phyloP scores from a whole-genome alignment of 2,329 filamentous ascomycete genomes.

The Epichloe baconii region DNA sequence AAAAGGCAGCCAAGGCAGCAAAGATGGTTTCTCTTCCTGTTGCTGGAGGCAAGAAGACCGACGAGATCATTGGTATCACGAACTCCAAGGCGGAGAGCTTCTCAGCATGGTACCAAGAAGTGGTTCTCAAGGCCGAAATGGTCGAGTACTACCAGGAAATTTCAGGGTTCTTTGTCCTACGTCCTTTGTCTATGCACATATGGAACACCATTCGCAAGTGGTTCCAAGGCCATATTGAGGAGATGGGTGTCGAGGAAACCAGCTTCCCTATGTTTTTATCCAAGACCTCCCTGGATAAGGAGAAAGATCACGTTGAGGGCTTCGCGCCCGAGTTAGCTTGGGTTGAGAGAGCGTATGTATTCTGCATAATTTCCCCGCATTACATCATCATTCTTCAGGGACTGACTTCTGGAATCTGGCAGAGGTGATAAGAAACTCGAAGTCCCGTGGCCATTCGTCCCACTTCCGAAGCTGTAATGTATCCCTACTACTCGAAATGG shows the following conservation, averaged over 20 bases:
- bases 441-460: constrained; percentile 56
- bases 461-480: constrained; percentile 73
- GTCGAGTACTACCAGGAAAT: constrained; percentile 93
- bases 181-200: constrained; percentile 54
- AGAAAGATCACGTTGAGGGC: constrained; percentile 97
- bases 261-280: constrained; percentile 96
- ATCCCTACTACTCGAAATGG: constrained; percentile 92
- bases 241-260: constrained; percentile 84
- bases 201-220: constrained; percentile 54
- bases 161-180: constrained; percentile 92
- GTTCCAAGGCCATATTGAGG: constrained; percentile 68
- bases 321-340: constrained; percentile 88
- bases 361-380: not conserved
- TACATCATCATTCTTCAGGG: not conserved
- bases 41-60: constrained; percentile 45
- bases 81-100: constrained; percentile 78
- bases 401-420: constrained; percentile 2
- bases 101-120: constrained; percentile 92
- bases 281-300: constrained; percentile 70
- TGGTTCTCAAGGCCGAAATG: constrained; percentile 93
- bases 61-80: constrained; percentile 77
- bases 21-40: constrained; percentile 39
- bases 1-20: constrained; percentile 49
- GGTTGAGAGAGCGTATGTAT: constrained; percentile 66
- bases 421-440: constrained; percentile 90